A percentile compares a stretch with the other conserved stretches of the same genome.
Conservation (phyloP, 1,284 basidiomycete genomes). For the Cutaneotrichosporon dermatis region DNA sequence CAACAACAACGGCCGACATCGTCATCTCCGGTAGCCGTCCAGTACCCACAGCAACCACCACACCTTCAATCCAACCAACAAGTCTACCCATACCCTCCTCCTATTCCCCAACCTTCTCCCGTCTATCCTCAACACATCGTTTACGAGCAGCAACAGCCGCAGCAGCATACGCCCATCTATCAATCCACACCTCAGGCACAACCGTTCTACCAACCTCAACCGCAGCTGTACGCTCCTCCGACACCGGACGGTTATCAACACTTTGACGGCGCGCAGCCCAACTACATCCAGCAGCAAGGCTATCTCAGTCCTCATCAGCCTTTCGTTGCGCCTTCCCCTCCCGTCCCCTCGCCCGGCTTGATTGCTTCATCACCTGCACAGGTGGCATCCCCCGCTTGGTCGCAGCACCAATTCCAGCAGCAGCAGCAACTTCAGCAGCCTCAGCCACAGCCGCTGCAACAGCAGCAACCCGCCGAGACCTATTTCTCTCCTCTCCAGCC, state of each 20-base stretch:
- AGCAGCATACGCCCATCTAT: background rate
- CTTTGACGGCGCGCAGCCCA: background rate
- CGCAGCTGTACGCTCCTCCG: constrained; percentile 3
- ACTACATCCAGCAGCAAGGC: background rate
- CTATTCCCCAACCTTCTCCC: too few relatives aligned
- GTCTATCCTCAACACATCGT: too few relatives aligned
- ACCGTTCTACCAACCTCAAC: background rate
- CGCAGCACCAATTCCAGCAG: background rate
- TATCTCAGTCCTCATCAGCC: background rate
- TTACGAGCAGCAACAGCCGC: too few relatives aligned
- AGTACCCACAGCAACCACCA: background rate
- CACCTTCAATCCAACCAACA: background rate
- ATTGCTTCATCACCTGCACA: background rate
- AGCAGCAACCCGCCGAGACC: background rate
- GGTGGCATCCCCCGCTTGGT: background rate
- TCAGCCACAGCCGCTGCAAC: background rate
- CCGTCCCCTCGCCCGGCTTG: background rate
- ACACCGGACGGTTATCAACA: background rate
- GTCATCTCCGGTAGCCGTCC: background rate
- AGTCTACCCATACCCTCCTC: background rate
- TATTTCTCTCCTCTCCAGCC: background rate
- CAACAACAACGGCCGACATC: background rate
- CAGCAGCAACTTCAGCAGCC: constrained; percentile 7
- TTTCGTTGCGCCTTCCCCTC: background rate
- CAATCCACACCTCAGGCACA: background rate